phyloP scores from a whole-genome alignment of 2,329 filamentous ascomycete genomes.

The Venturia carpophila region DNA sequence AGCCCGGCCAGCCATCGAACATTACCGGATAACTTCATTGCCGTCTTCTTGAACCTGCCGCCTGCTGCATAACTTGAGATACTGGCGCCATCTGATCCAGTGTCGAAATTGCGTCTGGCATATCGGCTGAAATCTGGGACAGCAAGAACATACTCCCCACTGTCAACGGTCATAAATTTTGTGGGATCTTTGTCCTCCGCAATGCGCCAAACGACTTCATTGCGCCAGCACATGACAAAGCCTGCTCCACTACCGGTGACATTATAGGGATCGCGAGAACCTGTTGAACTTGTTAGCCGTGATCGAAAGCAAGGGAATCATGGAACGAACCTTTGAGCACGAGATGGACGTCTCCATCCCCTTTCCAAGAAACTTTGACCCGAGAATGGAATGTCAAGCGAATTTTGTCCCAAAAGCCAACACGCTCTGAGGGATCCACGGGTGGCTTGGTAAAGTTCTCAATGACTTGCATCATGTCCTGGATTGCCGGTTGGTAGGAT shows the following conservation, averaged over 20 bases:
- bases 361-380: slow-evolving; percentile 83
- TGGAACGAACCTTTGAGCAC: slow-evolving; percentile 64
- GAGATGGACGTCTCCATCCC: slow-evolving; percentile 90
- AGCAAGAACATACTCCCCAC: slow-evolving; percentile 88
- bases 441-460: slow-evolving; percentile 96
- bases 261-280: slow-evolving; percentile 82
- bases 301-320: neutral
- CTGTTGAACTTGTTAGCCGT: slow-evolving; percentile 28
- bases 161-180: slow-evolving; percentile 91
- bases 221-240: slow-evolving; percentile 98
- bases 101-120: slow-evolving; percentile 56
- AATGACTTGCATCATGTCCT: slow-evolving; percentile 99
- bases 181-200: slow-evolving; percentile 79
- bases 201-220: slow-evolving; percentile 81
- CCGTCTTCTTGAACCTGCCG: slow-evolving; percentile 80
- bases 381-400: slow-evolving; percentile 88
- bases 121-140: slow-evolving; percentile 89
- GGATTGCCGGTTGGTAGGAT: slow-evolving; percentile 93
- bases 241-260: slow-evolving; percentile 89
- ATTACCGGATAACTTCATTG: slow-evolving; percentile 97
- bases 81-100: slow-evolving; percentile 49
- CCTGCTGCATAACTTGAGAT: slow-evolving; percentile 61
- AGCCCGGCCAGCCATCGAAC: slow-evolving; percentile 88
- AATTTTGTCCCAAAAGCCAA: slow-evolving; percentile 99
- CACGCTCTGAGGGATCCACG: slow-evolving; percentile 83